Base-by-base conservation (phyloP, 2,329 filamentous ascomycete genomes). In the Paraphoma chrysanthemicola region DNA sequence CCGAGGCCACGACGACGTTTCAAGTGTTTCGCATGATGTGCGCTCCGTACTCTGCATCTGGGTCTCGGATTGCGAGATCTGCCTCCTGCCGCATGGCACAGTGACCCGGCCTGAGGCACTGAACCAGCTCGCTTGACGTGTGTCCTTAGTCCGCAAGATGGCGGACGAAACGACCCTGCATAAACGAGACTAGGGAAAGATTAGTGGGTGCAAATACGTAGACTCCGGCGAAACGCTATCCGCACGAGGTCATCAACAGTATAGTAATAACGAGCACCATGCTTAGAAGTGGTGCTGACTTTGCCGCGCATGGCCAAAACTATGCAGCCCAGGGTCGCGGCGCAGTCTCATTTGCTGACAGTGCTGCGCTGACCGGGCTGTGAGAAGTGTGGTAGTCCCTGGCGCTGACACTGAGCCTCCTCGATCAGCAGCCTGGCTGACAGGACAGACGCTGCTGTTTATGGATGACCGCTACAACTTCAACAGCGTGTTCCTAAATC, bases 221-320 rank as follows among this genome's bases (percentile, higher is more conserved):
- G 9, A 14, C 33, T 36, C 33, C 33, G 14, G 33, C 33, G 33
- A 10, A 36, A 36, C 10, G 14, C 33, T 23, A 17, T 30, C 42
- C 42, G 14, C 28, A 28, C 28, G 16, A 44, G 28, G 42, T 23
- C 10, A 44, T 11, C 17, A 16, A 10, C n/a, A 16, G 16, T 42
- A 42, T 42, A 42, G 39, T 23, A 43, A 33, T 17, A 17, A 11
- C 16, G 18, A 28, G 11, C 17, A 16, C 38, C 18, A 43, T 59
- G 57, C 57, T 59, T 57, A 57, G 46, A 59, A 57, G 46, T 14
- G 50, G 46, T 54, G 57, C 57, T 54, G 54, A 57, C 54, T 38
- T 48, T 38, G 45, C 38, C 48, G 23, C 18, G 39, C 23, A 23
- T 23, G 23, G 23, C 23, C 23, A 36, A 14, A 36, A 10, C 3